These are phyloP conservation scores for Dioszegia aurantiaca DNA, from an alignment of 768 basidiomycete genomes.

Conservation along the genomic window DNA sequence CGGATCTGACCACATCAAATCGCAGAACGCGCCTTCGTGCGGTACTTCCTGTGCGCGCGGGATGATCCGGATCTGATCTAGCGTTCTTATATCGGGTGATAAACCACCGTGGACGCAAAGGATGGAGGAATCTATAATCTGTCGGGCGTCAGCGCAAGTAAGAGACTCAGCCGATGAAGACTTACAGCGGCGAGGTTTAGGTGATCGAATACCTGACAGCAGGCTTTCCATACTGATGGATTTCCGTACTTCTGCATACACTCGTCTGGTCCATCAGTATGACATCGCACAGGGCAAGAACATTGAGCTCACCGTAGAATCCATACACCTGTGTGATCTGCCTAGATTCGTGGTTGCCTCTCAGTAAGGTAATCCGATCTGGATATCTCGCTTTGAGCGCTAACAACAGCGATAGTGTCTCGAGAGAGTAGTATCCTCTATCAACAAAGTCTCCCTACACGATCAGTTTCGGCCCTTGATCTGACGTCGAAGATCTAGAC, in stretches of 20 bases:
- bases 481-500: too few species aligned
- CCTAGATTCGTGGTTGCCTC: slow-evolving; percentile 97
- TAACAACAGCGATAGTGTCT: slow-evolving; percentile 93
- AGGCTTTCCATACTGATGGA: slow-evolving; percentile 93
- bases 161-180: too few species aligned
- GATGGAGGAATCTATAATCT: slow-evolving; percentile 92
- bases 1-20: slow-evolving; percentile 98
- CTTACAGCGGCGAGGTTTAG: slow-evolving; percentile 85
- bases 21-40: slow-evolving; percentile 57
- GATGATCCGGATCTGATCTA: slow-evolving; percentile 89
- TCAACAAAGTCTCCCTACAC: slow-evolving; percentile 88
- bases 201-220: slow-evolving; percentile 94
- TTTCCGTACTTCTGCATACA: slow-evolving; percentile 98
- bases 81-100: slow-evolving; percentile 89
- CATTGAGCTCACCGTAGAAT: slow-evolving; percentile 71
- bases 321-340: slow-evolving; percentile 99
- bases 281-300: neutral
- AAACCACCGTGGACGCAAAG: slow-evolving; percentile 95
- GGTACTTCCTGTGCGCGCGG: slow-evolving; percentile 60
- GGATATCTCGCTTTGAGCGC: slow-evolving; percentile 87
- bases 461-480: slow-evolving; percentile 6
- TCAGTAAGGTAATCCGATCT: slow-evolving; percentile 92
- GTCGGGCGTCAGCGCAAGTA: too few species aligned
- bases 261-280: slow-evolving; percentile 62
- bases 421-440: slow-evolving; percentile 97